Evolutionary conservation across 2,329 filamentous ascomycete species (phyloP).

Genomic region (Phoma sp.): DNA sequence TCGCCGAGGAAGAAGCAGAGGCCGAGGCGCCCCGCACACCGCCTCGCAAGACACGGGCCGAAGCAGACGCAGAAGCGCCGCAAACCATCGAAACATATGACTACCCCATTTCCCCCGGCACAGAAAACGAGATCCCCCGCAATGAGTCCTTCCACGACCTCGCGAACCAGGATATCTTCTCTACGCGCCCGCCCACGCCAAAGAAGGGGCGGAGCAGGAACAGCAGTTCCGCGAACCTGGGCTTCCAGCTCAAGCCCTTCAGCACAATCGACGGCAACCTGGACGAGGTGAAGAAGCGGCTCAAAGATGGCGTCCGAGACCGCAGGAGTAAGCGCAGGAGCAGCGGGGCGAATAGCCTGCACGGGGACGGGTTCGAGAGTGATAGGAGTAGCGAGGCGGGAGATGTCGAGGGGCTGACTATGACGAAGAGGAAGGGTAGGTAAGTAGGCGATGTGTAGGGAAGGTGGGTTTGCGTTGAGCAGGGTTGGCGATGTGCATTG

Average conservation of each 20-base stretch:
- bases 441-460: not conserved
- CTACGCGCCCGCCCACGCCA: constrained; percentile 84
- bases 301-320: constrained; percentile 83
- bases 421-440: constrained; percentile 27
- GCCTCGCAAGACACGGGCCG: constrained; percentile 25
- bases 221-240: constrained; percentile 58
- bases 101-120: constrained; percentile 33
- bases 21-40: constrained; percentile 31
- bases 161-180: constrained; percentile 86
- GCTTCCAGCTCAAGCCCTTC: constrained; percentile 73
- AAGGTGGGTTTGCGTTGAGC: too few species aligned
- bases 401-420: constrained; percentile 33
- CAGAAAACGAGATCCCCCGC: constrained; percentile 60
- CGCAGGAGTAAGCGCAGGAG: constrained; percentile 66
- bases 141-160: constrained; percentile 96
- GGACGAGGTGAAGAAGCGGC: constrained; percentile 82
- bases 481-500: too few species aligned
- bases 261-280: constrained; percentile 72
- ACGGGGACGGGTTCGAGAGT: constrained; percentile 26
- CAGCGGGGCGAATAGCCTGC: constrained; percentile 33
- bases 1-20: constrained; percentile 19
- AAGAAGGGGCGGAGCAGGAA: constrained; percentile 74
- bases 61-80: constrained; percentile 22
- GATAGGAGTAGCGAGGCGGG: constrained; percentile 16
- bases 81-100: constrained; percentile 35